Evolutionary conservation across 2,329 filamentous ascomycete species (phyloP), one percentile per base, ranked within the genome.

Genomic region (Pseudogymnoascus sp.): DNA sequence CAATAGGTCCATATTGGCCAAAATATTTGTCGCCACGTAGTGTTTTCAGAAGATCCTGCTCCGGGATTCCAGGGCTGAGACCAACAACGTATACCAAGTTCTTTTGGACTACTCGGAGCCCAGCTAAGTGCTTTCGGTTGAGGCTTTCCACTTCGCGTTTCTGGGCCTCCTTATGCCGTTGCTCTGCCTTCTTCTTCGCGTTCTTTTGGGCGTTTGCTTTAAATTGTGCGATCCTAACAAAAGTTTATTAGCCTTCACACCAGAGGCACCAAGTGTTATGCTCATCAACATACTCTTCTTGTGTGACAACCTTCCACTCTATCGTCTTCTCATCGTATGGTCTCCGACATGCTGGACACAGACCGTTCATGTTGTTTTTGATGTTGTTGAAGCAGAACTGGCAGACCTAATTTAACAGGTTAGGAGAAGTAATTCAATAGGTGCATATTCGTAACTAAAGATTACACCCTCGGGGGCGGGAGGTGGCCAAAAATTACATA

Each of bases 351-450:
- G 96, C 96, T n/a, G 94, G 94, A 75, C 94, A 99, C 63, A 97
- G 83, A 36, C 93, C 92, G 73, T 97, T 97, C 84, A 96, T 92
- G 71, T 97, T 97, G 70, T 90, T 96, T 78, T 95, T 96, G 75
- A 99, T 95, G 75, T 97, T 99, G 78, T 99, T 97, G 80, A 93
- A 99, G 79, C 94, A 99, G 78, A 99, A 99, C 80, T 99, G 95
- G 77, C 94, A 99, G 75, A 99, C 93, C 92, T 97, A 71, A 38
- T 41, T 45, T 35, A 61, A 12, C 6, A 12, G 8, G 49, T 55
- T 35, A 35, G 16, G 22, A 35, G 3, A 35, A 33, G 36, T 23
- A 16, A 14, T 59, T 61, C n/a, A 28, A 28, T 52, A 58, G 12
- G 28, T 33, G 5, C 42, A 28, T 33, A 55, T 55, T 19, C n/a